Conservation (phyloP, 352 stramenopile genomes). For the Aphanomyces cochlioides region DNA sequence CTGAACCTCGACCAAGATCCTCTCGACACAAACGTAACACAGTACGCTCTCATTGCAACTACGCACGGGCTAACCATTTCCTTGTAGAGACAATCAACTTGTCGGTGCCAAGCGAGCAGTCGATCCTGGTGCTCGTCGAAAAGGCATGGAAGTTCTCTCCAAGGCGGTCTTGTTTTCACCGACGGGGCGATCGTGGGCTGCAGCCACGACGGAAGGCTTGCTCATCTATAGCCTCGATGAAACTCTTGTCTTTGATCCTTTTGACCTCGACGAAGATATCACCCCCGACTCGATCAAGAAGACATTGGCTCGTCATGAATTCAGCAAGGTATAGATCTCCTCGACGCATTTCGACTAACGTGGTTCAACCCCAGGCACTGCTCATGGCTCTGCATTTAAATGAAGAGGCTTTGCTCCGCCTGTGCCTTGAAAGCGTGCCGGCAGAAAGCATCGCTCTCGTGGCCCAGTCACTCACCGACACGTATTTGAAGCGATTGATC, state of each 20-base stretch:
- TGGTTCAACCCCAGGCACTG: constrained; percentile 52
- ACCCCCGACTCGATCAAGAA: constrained; percentile 91
- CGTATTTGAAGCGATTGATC: constrained; percentile 91
- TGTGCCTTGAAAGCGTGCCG: constrained; percentile 89
- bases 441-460: constrained; percentile 88
- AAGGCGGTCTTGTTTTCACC: constrained; percentile 96
- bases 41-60: constrained; percentile 1
- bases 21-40: constrained; percentile 45
- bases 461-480: constrained; percentile 83
- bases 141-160: constrained; percentile 84
- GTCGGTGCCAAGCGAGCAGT: constrained; percentile 86
- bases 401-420: constrained; percentile 90
- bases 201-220: constrained; percentile 96
- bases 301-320: constrained; percentile 87
- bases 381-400: constrained; percentile 97
- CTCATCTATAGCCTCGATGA: constrained; percentile 97
- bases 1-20: constrained; percentile 74
- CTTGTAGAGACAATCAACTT: constrained; percentile 48
- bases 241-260: constrained; percentile 97
- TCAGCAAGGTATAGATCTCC: constrained; percentile 46
- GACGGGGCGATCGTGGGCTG: constrained; percentile 95
- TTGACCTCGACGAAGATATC: constrained; percentile 97
- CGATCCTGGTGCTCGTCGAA: constrained; percentile 85
- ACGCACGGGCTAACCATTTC: background rate
- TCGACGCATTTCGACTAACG: background rate